A percentile compares a stretch with the other conserved stretches of the same genome.
phyloP scores from a whole-genome alignment of 768 basidiomycete genomes.

The Amanita pseudoporphyria region DNA sequence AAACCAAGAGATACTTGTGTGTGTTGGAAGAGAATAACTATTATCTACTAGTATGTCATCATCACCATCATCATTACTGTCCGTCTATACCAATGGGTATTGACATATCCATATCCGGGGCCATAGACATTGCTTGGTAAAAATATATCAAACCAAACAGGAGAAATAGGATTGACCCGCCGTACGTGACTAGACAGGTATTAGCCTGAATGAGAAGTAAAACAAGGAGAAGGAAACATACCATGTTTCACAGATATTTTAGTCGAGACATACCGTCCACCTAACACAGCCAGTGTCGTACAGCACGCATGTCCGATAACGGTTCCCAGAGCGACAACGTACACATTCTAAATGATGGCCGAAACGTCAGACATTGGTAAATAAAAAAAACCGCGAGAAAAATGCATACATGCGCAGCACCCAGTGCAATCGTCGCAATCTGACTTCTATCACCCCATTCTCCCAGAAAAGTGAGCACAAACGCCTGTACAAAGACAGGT shows the following conservation, averaged over 20 bases:
- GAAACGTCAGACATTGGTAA: neutral
- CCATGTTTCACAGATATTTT: slow-evolving; percentile 95
- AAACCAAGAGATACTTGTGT: too few relatives aligned
- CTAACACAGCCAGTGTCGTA: slow-evolving; percentile 86
- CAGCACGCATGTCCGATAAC: slow-evolving; percentile 82
- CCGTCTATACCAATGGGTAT: slow-evolving; percentile 2
- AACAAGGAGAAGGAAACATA: slow-evolving; percentile 27
- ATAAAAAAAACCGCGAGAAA: slow-evolving; percentile 1
- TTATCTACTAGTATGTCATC: too few relatives aligned
- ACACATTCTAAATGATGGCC: slow-evolving; percentile 66
- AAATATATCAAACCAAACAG: slow-evolving; percentile 77
- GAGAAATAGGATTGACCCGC: slow-evolving; percentile 75
- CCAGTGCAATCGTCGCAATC: slow-evolving; percentile 93
- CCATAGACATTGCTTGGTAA: slow-evolving; percentile 44
- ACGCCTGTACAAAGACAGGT: slow-evolving; percentile 92
- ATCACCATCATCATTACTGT: neutral
- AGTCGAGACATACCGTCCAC: slow-evolving; percentile 84
- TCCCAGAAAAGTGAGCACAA: slow-evolving; percentile 92
- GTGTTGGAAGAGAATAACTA: too few relatives aligned
- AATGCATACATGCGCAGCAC: slow-evolving; percentile 77
- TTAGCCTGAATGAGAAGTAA: slow-evolving; percentile 5
- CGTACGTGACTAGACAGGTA: slow-evolving; percentile 57
- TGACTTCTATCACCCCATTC: slow-evolving; percentile 99
- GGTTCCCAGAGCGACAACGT: slow-evolving; percentile 84
- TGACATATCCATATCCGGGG: slow-evolving; percentile 17